These are phyloP conservation scores for Boletus reticuloceps DNA, from an alignment of 768 basidiomycete genomes.

Conservation along the genomic window DNA sequence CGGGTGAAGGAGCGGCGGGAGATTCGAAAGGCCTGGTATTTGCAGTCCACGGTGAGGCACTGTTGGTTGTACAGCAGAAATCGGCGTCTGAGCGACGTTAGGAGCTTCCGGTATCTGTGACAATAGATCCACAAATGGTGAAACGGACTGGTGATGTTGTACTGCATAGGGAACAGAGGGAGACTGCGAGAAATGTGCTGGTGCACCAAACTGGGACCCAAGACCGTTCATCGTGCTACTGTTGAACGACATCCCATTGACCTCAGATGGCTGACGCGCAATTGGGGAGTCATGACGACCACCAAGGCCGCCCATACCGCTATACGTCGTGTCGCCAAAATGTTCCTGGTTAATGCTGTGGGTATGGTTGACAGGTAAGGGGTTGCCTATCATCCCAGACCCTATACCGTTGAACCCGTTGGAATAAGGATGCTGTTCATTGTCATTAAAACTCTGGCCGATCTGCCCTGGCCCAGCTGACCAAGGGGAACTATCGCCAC, in stretches of 20 bases:
- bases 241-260: conserved; percentile 24
- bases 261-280: conserved; percentile 22
- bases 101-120: conserved; percentile 17
- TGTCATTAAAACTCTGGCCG: conserved; percentile 18
- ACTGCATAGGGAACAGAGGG: conserved; percentile 17
- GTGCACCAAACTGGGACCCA: conserved; percentile 19
- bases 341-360: conserved; percentile 28
- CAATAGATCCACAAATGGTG: conserved; percentile 23
- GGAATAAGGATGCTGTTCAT: conserved; percentile 24
- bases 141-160: conserved; percentile 20
- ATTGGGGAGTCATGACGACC: conserved; percentile 23
- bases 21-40: conserved; percentile 18
- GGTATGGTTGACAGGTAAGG: conserved; percentile 19
- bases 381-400: conserved; percentile 15
- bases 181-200: conserved; percentile 20
- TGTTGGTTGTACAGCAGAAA: conserved; percentile 23
- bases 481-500: conserved; percentile 34
- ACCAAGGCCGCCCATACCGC: conserved; percentile 19
- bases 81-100: conserved; percentile 17
- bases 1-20: conserved; percentile 18
- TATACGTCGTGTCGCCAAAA: conserved; percentile 23
- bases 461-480: conserved; percentile 27
- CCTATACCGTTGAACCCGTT: conserved; percentile 23
- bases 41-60: conserved; percentile 23
- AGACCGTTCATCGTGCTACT: conserved; percentile 14